These are phyloP conservation scores for Biancaea sappan DNA, from an alignment of 306 rosid genomes.

Conservation along the genomic window DNA sequence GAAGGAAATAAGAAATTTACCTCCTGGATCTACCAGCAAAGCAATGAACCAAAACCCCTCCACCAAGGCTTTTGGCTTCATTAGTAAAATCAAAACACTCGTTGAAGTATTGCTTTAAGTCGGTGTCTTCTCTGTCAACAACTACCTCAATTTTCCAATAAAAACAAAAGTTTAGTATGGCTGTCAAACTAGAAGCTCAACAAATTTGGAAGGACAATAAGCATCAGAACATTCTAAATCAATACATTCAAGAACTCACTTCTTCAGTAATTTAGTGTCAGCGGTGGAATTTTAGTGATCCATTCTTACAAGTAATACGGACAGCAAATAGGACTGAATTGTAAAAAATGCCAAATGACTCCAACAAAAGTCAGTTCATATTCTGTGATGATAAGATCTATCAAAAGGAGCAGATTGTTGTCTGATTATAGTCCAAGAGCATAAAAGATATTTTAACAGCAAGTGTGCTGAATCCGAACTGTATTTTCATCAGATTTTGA, in stretches of 20 bases:
- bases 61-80: constrained; percentile 66
- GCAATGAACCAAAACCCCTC: constrained; percentile 85
- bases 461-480: background rate
- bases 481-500: background rate
- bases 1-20: constrained; percentile 46
- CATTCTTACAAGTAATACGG: constrained; percentile 5
- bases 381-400: constrained; percentile 10
- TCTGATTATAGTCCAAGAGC: background rate
- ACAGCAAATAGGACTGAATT: constrained; percentile 10
- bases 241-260: constrained; percentile 10
- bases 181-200: constrained; percentile 30
- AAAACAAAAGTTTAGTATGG: constrained; percentile 34
- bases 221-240: background rate
- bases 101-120: constrained; percentile 65
- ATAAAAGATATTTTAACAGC: constrained; percentile 19
- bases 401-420: background rate
- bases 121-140: constrained; percentile 50
- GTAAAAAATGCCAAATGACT: background rate
- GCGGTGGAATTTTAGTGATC: constrained; percentile 15
- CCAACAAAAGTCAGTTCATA: constrained; percentile 30
- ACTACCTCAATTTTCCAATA: constrained; percentile 64
- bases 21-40: constrained; percentile 88
- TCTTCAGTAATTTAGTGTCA: constrained; percentile 27
- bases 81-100: constrained; percentile 74
- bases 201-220: constrained; percentile 24